Conservation (phyloP, 2,329 filamentous ascomycete species). For the Gaeumannomyces tritici region DNA sequence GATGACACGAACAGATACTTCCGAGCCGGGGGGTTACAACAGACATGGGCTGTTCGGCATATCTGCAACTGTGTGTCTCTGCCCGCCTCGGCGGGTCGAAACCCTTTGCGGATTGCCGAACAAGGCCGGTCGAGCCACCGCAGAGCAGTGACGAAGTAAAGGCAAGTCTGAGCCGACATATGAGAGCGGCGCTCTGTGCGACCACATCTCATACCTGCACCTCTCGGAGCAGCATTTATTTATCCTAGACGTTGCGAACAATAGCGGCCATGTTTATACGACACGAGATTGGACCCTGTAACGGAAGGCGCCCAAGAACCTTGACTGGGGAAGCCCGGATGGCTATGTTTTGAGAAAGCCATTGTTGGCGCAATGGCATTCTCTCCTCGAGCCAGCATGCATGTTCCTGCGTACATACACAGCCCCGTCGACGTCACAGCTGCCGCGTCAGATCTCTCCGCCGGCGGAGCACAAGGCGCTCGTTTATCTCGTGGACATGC, state of each 20-base stretch:
- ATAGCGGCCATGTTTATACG: neutral
- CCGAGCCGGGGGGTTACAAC: slow-evolving; percentile 39
- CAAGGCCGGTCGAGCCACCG: slow-evolving; percentile 14
- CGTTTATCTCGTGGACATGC: neutral
- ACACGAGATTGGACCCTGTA: neutral
- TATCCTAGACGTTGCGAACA: neutral
- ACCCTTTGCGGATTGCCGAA: slow-evolving; percentile 28
- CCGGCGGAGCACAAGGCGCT: neutral
- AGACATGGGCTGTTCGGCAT: slow-evolving; percentile 6
- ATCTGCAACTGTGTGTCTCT: slow-evolving; percentile 37
- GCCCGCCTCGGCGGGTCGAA: slow-evolving; percentile 21
- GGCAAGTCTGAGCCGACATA: slow-evolving; percentile 25
- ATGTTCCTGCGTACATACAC: neutral
- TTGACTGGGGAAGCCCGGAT: neutral
- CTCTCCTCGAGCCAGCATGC: neutral
- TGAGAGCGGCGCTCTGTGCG: neutral
- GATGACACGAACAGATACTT: slow-evolving; percentile 70
- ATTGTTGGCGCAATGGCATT: neutral
- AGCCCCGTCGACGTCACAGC: neutral
- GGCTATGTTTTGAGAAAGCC: neutral
- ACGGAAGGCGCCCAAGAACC: too few species aligned
- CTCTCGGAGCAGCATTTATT: neutral
- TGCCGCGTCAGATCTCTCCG: neutral
- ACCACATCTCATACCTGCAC: neutral
- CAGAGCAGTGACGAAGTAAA: slow-evolving; percentile 23